These are phyloP conservation scores for Rhipidocladum racemiflorum DNA, from an alignment of 176 grass and related monocot species.

Conservation along the genomic window DNA sequence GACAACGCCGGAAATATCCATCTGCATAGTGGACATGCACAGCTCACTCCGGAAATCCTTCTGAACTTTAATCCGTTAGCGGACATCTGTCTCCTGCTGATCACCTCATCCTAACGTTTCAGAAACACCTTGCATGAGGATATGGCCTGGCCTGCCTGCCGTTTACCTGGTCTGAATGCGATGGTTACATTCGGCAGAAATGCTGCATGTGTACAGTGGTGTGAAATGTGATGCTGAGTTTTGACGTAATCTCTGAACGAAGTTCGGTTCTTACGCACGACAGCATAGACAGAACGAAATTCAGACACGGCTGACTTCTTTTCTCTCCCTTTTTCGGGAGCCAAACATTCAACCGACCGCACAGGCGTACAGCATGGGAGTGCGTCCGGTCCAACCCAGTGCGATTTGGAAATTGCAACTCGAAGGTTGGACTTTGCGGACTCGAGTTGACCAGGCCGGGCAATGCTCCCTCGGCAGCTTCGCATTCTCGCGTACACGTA, in stretches of 20 bases:
- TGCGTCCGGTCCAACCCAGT: neutral
- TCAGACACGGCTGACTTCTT: neutral
- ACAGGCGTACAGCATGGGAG: neutral
- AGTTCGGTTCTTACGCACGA: constrained; percentile 15
- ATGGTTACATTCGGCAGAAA: neutral
- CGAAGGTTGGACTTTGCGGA: neutral
- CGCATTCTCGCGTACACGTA: neutral
- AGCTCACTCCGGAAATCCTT: neutral
- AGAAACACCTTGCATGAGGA: neutral
- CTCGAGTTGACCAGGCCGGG: constrained; percentile 11
- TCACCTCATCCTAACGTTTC: neutral
- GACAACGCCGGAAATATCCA: neutral
- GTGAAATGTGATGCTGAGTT: too few relatives aligned
- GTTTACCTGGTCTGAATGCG: too few relatives aligned
- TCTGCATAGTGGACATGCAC: neutral
- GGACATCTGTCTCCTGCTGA: neutral
- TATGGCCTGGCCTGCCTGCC: neutral
- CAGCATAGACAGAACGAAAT: neutral
- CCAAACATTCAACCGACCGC: constrained; percentile 6
- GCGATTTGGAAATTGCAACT: neutral
- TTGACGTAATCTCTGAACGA: neutral
- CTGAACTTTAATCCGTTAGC: neutral
- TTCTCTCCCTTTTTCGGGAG: neutral
- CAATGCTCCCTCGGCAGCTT: constrained; percentile 3
- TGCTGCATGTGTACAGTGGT: neutral